A percentile compares a stretch with the other conserved stretches of the same genome.
Conservation (phyloP, 192 early-diverging fungal genomes). For the Coemansia sp. region DNA sequence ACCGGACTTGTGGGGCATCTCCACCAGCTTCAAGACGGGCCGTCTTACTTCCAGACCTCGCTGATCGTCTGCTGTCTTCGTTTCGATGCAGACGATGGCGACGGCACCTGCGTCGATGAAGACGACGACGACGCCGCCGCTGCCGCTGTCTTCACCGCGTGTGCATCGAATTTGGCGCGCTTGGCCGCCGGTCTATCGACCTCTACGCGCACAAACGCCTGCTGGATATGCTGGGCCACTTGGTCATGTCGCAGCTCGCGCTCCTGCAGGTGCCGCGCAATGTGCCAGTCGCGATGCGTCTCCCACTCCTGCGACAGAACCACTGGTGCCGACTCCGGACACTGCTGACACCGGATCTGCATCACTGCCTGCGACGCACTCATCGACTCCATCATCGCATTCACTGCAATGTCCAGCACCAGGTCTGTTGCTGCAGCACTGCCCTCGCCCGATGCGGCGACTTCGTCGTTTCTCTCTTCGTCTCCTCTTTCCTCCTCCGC, state of each 20-base stretch:
- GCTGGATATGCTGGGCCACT: constrained; percentile 27
- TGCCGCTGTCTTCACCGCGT: neutral
- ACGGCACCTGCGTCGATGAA: neutral
- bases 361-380: constrained; percentile 44
- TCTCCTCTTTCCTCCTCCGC: constrained; percentile 4
- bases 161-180: constrained; percentile 12
- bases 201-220: constrained; percentile 16
- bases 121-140: neutral
- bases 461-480: neutral
- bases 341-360: constrained; percentile 47
- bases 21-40: too few species aligned
- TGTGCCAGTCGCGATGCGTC: constrained; percentile 53
- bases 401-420: constrained; percentile 42
- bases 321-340: constrained; percentile 21
- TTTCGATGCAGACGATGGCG: constrained; percentile 9
- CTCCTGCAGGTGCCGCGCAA: constrained; percentile 47
- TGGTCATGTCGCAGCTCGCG: constrained; percentile 43
- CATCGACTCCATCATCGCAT: constrained; percentile 51
- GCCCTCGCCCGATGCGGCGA: constrained; percentile 15
- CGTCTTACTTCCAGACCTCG: constrained; percentile 39
- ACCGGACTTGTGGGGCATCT: too few species aligned
- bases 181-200: constrained; percentile 19
- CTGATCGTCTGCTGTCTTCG: constrained; percentile 40
- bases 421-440: neutral
- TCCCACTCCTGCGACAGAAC: constrained; percentile 44